A percentile compares a stretch with the other conserved stretches of the same genome.
These are phyloP conservation scores for Cytidiella melzeri DNA, from an alignment of 768 basidiomycete species.

Conservation along the genomic window DNA sequence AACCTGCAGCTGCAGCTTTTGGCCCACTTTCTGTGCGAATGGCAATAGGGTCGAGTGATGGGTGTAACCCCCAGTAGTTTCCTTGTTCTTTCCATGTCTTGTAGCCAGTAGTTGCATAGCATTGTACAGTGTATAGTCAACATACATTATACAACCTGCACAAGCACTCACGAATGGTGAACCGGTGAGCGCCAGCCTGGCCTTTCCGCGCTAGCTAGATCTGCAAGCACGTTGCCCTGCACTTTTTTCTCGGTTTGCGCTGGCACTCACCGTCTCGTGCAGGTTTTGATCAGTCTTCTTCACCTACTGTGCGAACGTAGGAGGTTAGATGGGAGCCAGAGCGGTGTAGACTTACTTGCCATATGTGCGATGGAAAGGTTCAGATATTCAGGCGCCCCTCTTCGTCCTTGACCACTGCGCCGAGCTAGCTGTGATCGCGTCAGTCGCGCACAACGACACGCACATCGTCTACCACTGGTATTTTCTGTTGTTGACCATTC, in stretches of 20 bases:
- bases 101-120: not conserved
- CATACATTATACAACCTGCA: too few relatives aligned
- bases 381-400: conserved; percentile 12
- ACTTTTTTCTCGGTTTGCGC: conserved; percentile 1
- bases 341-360: not conserved
- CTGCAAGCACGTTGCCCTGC: conserved; percentile 7
- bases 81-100: not conserved
- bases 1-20: conserved; percentile 29
- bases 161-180: too few relatives aligned
- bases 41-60: too few relatives aligned
- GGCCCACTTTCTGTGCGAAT: too few relatives aligned
- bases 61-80: conserved; percentile 16
- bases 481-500: not conserved
- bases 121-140: too few relatives aligned
- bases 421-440: conserved; percentile 15
- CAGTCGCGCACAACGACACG: conserved; percentile 3
- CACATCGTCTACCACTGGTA: conserved; percentile 5
- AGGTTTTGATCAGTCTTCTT: not conserved
- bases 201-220: conserved; percentile 5
- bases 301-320: not conserved
- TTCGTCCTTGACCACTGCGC: conserved; percentile 9
- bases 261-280: not conserved
- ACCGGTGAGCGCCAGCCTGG: not conserved
- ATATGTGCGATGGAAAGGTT: not conserved
- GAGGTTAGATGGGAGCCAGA: not conserved